Evolutionary conservation across 2,329 filamentous ascomycete species (phyloP).

Genomic region (Pleurostoma richardsiae): DNA sequence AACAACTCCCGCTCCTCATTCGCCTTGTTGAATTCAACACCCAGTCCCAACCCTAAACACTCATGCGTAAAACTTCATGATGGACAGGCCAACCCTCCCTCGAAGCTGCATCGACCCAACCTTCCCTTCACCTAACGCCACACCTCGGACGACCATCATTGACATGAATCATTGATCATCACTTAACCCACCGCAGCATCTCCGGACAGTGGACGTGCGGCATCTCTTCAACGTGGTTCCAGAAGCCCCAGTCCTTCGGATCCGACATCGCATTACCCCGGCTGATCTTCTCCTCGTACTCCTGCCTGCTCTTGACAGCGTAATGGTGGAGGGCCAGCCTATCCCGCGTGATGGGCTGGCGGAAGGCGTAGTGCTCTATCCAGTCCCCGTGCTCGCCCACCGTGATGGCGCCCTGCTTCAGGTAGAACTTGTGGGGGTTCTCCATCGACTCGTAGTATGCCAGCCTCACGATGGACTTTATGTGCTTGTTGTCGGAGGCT

Average conservation of each 20-base stretch:
- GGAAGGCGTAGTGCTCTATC: conserved; percentile 2
- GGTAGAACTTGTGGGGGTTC: conserved; percentile 18
- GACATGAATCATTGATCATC: too few relatives aligned
- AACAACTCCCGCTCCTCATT: too few relatives aligned
- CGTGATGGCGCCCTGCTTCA: conserved; percentile 10
- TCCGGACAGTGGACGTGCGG: conserved; percentile 1
- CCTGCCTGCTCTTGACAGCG: conserved; percentile 22
- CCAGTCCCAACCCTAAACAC: too few relatives aligned
- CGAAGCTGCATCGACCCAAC: too few relatives aligned
- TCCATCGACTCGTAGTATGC: conserved; percentile 8
- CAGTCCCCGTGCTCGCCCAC: conserved; percentile 20
- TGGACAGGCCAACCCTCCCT: too few relatives aligned
- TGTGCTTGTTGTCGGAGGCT: conserved; percentile 18
- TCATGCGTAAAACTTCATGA: too few relatives aligned
- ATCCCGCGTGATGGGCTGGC: conserved; percentile 20
- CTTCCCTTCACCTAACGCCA: too few relatives aligned
- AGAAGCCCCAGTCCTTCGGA: background rate
- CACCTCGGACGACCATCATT: too few relatives aligned
- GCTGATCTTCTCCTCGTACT: conserved; percentile 11
- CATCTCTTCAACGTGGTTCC: background rate
- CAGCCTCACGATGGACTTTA: conserved; percentile 25
- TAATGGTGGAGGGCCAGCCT: conserved; percentile 25
- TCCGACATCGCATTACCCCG: background rate
- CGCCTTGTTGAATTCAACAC: too few relatives aligned
- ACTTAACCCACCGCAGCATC: background rate